A percentile compares a stretch with the other conserved stretches of the same genome.
Conservation (phyloP, 2,329 filamentous ascomycete genomes). For the Stromatinia cepivora region DNA sequence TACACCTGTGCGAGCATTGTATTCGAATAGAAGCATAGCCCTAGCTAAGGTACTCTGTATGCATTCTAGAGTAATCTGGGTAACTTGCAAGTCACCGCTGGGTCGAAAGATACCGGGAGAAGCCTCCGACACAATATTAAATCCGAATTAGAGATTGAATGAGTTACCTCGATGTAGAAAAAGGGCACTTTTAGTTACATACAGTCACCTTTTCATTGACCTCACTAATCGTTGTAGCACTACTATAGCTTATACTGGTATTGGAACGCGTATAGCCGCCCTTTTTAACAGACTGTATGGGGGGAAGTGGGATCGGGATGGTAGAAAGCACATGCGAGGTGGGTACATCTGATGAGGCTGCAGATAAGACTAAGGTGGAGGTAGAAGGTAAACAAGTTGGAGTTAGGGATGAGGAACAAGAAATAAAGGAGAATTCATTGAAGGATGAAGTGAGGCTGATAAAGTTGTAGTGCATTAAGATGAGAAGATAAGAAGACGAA, state of each 20-base stretch:
- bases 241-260: background rate
- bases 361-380: no score
- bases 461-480: background rate
- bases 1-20: background rate
- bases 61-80: background rate
- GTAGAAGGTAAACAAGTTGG: no score
- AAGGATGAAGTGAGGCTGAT: background rate
- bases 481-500: background rate
- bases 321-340: no score
- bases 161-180: no score
- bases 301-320: no score
- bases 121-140: background rate
- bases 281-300: no score
- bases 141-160: no score
- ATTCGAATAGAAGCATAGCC: background rate
- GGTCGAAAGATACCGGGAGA: background rate
- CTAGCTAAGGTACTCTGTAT: background rate
- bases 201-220: background rate
- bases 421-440: no score
- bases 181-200: background rate
- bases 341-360: no score
- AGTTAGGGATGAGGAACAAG: no score
- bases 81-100: background rate
- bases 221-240: background rate
- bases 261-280: no score